Percentiles rank a stretch among this genome's conserved stretches.
These are phyloP conservation scores for Linum lewisii DNA, from an alignment of 345 rosid genomes.

Conservation along the genomic window DNA sequence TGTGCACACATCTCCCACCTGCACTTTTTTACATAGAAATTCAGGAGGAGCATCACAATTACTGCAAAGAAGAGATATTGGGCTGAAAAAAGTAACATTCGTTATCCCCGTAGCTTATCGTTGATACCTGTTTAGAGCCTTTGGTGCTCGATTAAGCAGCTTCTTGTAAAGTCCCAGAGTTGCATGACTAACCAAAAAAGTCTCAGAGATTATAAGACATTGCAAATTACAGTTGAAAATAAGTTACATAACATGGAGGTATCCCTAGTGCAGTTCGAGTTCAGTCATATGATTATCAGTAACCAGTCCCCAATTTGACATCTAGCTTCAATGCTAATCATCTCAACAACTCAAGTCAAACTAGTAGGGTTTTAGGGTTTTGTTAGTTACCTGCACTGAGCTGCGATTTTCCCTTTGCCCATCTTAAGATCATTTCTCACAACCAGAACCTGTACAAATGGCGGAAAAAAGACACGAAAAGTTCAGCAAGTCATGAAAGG, in stretches of 20 bases:
- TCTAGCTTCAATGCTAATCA: too few species aligned
- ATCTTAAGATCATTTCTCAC: conserved; percentile 96
- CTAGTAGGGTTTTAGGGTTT: too few species aligned
- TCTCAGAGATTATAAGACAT: conserved; percentile 6
- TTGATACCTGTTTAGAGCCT: conserved; percentile 62
- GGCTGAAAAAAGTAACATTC: neutral
- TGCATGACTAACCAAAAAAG: conserved; percentile 59
- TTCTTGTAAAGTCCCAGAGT: conserved; percentile 89
- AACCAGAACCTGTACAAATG: conserved; percentile 84
- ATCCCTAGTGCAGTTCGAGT: too few species aligned
- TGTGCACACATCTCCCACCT: conserved; percentile 97
- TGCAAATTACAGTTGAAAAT: neutral
- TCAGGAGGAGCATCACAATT: neutral
- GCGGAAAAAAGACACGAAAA: conserved; percentile 2
- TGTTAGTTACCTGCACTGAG: conserved; percentile 83
- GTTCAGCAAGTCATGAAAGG: neutral
- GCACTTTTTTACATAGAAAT: conserved; percentile 17
- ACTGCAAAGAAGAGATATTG: neutral
- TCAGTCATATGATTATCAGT: too few species aligned
- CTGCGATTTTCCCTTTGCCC: conserved; percentile 99
- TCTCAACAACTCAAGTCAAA: too few species aligned
- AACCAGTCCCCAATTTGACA: too few species aligned
- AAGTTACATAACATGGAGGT: neutral
- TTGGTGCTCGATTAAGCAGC: conserved; percentile 70
- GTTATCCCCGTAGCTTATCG: neutral